These are phyloP conservation scores for Phialocephala sp. DNA, from an alignment of 2,329 filamentous ascomycete genomes.

Conservation along the genomic window DNA sequence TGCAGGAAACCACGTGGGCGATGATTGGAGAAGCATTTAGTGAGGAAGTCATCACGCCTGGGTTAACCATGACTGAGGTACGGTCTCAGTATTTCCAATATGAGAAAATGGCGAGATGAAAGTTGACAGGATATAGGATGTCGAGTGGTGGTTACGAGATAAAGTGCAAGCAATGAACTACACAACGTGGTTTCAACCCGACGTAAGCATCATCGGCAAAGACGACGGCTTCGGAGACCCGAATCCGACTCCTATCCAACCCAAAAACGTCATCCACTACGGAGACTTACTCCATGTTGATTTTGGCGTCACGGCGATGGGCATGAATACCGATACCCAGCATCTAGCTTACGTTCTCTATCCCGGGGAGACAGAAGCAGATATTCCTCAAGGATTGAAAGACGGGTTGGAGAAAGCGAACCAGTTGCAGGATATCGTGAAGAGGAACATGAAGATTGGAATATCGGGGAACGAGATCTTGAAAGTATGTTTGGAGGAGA, in stretches of 20 bases:
- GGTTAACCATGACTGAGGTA: conserved; percentile 47
- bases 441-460: conserved; percentile 51
- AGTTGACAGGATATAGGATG: conserved; percentile 42
- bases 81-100: conserved; percentile 20
- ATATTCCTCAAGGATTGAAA: conserved; percentile 49
- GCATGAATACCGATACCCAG: conserved; percentile 57
- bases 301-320: conserved; percentile 54
- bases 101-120: background rate
- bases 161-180: conserved; percentile 55
- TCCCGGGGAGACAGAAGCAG: conserved; percentile 48
- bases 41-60: conserved; percentile 49
- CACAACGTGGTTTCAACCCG: conserved; percentile 58
- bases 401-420: conserved; percentile 54
- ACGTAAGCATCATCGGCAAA: conserved; percentile 49
- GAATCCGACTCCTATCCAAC: conserved; percentile 3
- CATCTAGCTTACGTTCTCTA: conserved; percentile 55
- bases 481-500: conserved; percentile 46
- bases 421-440: conserved; percentile 54
- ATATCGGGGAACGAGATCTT: conserved; percentile 53
- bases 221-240: conserved; percentile 27
- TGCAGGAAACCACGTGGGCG: conserved; percentile 58
- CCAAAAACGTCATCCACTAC: conserved; percentile 48
- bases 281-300: conserved; percentile 57
- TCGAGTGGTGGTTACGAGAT: conserved; percentile 59
- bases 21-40: conserved; percentile 55